Base-by-base conservation (phyloP, 1,284 basidiomycete species). In the Sutorius eximius region DNA sequence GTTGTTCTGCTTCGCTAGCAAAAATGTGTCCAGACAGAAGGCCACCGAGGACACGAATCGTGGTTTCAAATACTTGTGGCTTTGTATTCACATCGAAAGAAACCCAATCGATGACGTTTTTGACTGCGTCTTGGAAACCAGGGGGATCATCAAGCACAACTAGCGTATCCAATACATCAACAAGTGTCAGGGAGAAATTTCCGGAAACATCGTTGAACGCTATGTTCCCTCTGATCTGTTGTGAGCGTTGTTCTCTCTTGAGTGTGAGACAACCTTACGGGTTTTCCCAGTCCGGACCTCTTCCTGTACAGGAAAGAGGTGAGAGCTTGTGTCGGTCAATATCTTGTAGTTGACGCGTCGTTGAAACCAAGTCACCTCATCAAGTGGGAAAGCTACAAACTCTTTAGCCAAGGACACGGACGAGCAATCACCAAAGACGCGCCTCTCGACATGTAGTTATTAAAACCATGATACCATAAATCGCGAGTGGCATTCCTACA, bases 1-100 rank as follows among this genome's bases (percentile, higher is more conserved):
- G 81, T 43, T 85, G 79, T 16, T 76, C 76, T 37, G 81, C 71
- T 67, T 85, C 74, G 69, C 79, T 83, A 37, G 91, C 88, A 75
- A 91, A 88, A 65, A 89, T 80, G 64, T 94, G 94, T 9, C 85
- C 94, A 6, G 92, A 93, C 13, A 98, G 72, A 43, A 98, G 79
- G 3, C 93, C 93, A 5, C 95, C 95, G 5, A 98, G 76, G 3
- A 92, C 90, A 33, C 93, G 85, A 57, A 95, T 95, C 2, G 90
- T 95, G 16, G 89, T 90, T 74, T 95, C 92, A 65, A 95, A 95
- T 4, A 94, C 86, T 77, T 98, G 95, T 36, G 92, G 92, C 73
- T 86, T 91, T 32, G 91, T 91, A 70, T 95, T 87, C 57, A 94
- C 89, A 65, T 95, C 86, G 65, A 94, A 95, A 3, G 84, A 86